A percentile compares a stretch with the other conserved stretches of the same genome.
phyloP scores from a whole-genome alignment of 352 stramenopile species.

The Globisporangium nodosum region DNA sequence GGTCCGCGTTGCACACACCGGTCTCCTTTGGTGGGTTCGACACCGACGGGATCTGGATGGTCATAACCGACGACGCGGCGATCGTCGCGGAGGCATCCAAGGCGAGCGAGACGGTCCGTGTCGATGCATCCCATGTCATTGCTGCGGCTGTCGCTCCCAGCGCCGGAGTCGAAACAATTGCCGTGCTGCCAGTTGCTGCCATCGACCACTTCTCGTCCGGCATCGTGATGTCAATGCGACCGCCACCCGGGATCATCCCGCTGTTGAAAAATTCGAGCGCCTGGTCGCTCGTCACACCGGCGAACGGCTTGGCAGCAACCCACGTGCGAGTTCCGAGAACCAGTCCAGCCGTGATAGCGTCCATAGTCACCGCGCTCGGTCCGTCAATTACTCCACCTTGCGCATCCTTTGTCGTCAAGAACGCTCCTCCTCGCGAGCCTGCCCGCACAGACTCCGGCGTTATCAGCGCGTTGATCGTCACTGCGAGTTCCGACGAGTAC shows the following conservation, averaged over 20 bases:
- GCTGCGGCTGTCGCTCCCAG: slow-evolving; percentile 20
- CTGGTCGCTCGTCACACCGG: slow-evolving; percentile 47
- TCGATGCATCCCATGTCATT: slow-evolving; percentile 26
- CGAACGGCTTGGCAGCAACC: slow-evolving; percentile 27
- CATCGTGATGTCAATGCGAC: slow-evolving; percentile 36
- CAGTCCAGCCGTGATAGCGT: slow-evolving; percentile 33
- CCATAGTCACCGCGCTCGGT: slow-evolving; percentile 30
- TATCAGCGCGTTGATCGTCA: slow-evolving; percentile 33
- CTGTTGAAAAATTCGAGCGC: slow-evolving; percentile 38
- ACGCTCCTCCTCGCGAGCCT: slow-evolving; percentile 14
- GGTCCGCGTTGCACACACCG: slow-evolving; percentile 27
- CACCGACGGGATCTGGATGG: slow-evolving; percentile 26
- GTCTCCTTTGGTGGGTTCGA: slow-evolving; percentile 54
- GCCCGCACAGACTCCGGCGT: slow-evolving; percentile 36
- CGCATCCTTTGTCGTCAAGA: slow-evolving; percentile 38
- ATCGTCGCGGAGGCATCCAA: slow-evolving; percentile 21
- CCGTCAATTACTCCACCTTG: slow-evolving; percentile 43
- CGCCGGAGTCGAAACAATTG: slow-evolving; percentile 27
- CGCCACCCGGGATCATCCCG: slow-evolving; percentile 28
- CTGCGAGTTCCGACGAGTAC: slow-evolving; percentile 20
- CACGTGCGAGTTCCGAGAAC: slow-evolving; percentile 46
- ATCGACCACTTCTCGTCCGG: slow-evolving; percentile 41
- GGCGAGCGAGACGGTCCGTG: slow-evolving; percentile 26
- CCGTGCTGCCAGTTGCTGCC: slow-evolving; percentile 10
- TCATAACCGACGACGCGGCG: slow-evolving; percentile 22